These are phyloP conservation scores for Sordariomycetes sp. DNA, from an alignment of 2,329 filamentous ascomycete genomes.

Conservation along the genomic window DNA sequence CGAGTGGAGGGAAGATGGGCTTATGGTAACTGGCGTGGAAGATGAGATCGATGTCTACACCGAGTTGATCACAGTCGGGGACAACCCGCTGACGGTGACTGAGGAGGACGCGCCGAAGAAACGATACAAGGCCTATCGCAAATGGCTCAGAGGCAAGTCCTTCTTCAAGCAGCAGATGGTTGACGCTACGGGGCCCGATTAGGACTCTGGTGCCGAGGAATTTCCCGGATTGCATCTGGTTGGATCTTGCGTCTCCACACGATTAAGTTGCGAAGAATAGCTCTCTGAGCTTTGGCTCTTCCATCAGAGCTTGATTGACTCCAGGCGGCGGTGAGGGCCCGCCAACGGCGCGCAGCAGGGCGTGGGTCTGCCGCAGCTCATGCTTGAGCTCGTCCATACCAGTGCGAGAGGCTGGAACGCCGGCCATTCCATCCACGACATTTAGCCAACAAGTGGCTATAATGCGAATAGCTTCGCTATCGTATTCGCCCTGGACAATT, in stretches of 20 bases:
- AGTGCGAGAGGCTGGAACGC: too few relatives aligned
- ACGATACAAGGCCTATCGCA: constrained; percentile 90
- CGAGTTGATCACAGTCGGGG: constrained; percentile 66
- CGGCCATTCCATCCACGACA: constrained; percentile 25
- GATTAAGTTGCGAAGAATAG: constrained; percentile 8
- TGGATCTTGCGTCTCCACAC: too few relatives aligned
- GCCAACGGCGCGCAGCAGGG: too few relatives aligned
- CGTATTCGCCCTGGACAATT: constrained; percentile 43
- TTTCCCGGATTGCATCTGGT: too few relatives aligned
- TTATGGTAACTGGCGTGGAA: constrained; percentile 41
- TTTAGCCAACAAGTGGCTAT: constrained; percentile 56
- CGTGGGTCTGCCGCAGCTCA: too few relatives aligned
- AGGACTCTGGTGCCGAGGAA: too few relatives aligned
- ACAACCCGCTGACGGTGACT: constrained; percentile 79
- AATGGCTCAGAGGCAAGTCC: constrained; percentile 92
- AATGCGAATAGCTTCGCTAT: constrained; percentile 54
- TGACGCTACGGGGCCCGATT: too few relatives aligned
- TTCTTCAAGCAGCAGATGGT: constrained; percentile 84
- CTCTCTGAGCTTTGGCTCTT: constrained; percentile 12
- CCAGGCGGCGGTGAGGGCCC: too few relatives aligned
- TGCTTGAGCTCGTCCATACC: too few relatives aligned
- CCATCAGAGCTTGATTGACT: constrained; percentile 4
- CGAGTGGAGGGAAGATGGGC: constrained; percentile 50
- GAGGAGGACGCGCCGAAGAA: constrained; percentile 86
- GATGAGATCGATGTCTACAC: constrained; percentile 50